phyloP scores from a whole-genome alignment of 768 basidiomycete species.

The Boletus insuetus region DNA sequence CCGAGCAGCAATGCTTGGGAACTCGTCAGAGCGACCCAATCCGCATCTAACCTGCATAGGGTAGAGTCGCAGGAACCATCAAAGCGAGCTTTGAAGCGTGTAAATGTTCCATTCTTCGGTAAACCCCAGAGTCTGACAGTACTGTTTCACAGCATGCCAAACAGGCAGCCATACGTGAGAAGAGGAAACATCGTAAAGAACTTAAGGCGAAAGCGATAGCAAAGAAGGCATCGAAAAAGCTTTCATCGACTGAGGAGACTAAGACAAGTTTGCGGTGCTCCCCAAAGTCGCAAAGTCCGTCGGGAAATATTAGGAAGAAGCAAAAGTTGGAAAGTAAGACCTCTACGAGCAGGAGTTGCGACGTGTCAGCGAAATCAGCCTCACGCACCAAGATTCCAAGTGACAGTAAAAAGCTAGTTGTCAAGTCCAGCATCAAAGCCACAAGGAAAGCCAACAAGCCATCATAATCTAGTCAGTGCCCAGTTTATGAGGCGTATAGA shows the following conservation, averaged over 20 bases:
- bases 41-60: not conserved
- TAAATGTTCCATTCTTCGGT: slow-evolving; percentile 26
- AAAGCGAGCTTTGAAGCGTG: slow-evolving; percentile 64
- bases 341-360: not conserved
- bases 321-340: slow-evolving; percentile 8
- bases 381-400: not conserved
- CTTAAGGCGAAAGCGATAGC: slow-evolving; percentile 40
- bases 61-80: slow-evolving; percentile 36
- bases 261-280: not conserved
- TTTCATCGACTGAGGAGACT: not conserved
- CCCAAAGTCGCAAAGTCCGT: not conserved
- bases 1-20: slow-evolving; percentile 49
- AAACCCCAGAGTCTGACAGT: not conserved
- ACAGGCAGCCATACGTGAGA: slow-evolving; percentile 42
- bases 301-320: slow-evolving; percentile 14
- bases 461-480: slow-evolving; percentile 4
- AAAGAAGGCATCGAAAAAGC: slow-evolving; percentile 26
- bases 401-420: not conserved
- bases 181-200: slow-evolving; percentile 48
- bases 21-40: slow-evolving; percentile 26
- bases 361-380: not conserved
- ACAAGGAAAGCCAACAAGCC: not conserved
- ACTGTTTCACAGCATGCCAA: slow-evolving; percentile 43
- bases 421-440: slow-evolving; percentile 1
- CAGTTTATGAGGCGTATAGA: not conserved